A percentile compares a stretch with the other conserved stretches of the same genome.
Evolutionary conservation across 331 rosid species (phyloP).

Genomic region (Quercus phellos): DNA sequence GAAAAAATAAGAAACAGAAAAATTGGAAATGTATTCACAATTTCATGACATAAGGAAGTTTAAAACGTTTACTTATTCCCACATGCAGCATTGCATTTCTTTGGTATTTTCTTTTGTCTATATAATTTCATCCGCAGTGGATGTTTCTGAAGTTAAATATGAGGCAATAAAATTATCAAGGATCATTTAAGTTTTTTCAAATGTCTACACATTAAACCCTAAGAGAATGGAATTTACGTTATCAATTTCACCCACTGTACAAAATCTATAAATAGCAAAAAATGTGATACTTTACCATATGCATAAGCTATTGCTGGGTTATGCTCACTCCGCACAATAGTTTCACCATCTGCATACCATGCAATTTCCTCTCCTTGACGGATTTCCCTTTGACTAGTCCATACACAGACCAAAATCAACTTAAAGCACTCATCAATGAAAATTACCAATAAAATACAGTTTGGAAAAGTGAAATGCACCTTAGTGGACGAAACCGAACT

Average conservation of each 20-base stretch:
- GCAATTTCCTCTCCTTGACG: slow-evolving; percentile 98
- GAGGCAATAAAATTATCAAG: neutral
- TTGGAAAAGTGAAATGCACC: slow-evolving; percentile 44
- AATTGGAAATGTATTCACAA: neutral
- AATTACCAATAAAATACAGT: slow-evolving; percentile 3
- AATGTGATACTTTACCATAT: slow-evolving; percentile 51
- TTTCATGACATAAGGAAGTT: neutral
- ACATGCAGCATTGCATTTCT: neutral
- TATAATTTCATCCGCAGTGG: neutral
- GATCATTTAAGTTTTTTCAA: neutral
- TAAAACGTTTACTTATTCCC: neutral
- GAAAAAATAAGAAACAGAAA: neutral
- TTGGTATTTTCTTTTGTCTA: neutral
- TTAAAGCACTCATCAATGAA: slow-evolving; percentile 16
- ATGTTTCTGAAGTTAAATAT: neutral
- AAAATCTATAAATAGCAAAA: slow-evolving; percentile 14
- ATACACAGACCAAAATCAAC: slow-evolving; percentile 34
- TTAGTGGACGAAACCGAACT: slow-evolving; percentile 94
- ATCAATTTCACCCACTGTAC: neutral
- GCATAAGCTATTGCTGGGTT: slow-evolving; percentile 94
- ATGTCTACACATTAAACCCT: neutral
- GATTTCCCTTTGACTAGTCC: slow-evolving; percentile 85
- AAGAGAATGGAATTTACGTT: slow-evolving; percentile 7
- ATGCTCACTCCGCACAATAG: slow-evolving; percentile 83
- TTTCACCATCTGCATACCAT: slow-evolving; percentile 99